Evolutionary conservation across 257 asterid genomes (phyloP), one percentile per base, ranked within the genome.

Genomic region (Haberlea rhodopensis): DNA sequence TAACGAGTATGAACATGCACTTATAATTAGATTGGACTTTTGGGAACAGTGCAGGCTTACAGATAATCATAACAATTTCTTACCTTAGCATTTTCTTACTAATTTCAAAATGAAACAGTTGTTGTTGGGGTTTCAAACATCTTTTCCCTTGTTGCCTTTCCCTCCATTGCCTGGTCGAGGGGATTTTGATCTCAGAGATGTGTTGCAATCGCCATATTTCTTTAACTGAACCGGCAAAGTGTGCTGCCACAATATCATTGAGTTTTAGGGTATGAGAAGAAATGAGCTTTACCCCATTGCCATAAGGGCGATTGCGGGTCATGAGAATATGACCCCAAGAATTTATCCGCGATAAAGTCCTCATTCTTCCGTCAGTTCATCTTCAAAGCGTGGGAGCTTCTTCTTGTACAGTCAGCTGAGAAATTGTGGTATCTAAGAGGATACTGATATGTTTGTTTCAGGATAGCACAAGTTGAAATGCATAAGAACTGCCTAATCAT

Each of bases 141-240:
- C 96, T 63, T 92, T 89, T 76, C 99, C 99, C 45, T 45, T 87
- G 25, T 54, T 89, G 72, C 1, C 81, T 19, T 92, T 92, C 77
- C 99, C 99, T n/a, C 80, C 89, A 18, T 74, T 92, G 84, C 99
- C 99, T 1, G 95, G 84, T 45, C 81, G 94, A 46, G 99, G 99
- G 20, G 91, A 85, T 70, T 85, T 92, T 26, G 88, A 92, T 70
- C 90, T 92, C 62, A 72, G 69, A 72, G 90, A 89, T 21, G 99
- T 92, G 53, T 60, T 92, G 70, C 80, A 72, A 63, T 89, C 99
- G 6, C 87, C 94, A 19, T 92, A 92, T 74, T 92, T 92, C 86
- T 92, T 92, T 80, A 92, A 92, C 85, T 92, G 76, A 88, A 53
- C 21, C 9, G 34, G 37, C 64, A 43, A 58, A 53, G 32, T 25